These are phyloP conservation scores for Pulveroboletus sp. DNA, from an alignment of 768 basidiomycete genomes.

Conservation along the genomic window DNA sequence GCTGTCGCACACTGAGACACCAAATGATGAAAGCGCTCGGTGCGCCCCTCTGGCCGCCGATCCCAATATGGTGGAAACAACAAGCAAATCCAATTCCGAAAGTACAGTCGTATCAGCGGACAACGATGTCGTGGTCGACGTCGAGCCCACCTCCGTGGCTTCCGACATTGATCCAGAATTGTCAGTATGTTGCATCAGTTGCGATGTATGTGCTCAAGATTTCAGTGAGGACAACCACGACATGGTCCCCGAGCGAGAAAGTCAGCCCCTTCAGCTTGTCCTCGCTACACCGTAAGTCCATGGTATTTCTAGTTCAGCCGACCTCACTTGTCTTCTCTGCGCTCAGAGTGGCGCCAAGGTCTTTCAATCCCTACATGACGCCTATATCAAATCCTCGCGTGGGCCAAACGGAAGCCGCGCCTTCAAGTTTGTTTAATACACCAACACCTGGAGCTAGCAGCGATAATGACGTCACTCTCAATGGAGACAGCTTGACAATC, in stretches of 20 bases:
- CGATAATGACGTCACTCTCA: background rate
- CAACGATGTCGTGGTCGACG: background rate
- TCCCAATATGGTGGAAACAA: background rate
- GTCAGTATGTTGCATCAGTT: slow-evolving; percentile 6
- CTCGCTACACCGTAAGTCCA: slow-evolving; percentile 21
- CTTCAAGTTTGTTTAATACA: background rate
- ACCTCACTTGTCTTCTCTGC: background rate
- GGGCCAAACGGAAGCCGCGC: background rate
- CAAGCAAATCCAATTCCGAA: background rate
- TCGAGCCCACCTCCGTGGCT: background rate
- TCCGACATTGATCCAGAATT: slow-evolving; percentile 1
- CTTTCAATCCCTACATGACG: slow-evolving; percentile 25
- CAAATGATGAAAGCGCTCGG: background rate
- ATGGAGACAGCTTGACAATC: background rate
- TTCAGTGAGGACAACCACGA: background rate
- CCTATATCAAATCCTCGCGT: slow-evolving; percentile 22
- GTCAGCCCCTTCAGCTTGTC: background rate
- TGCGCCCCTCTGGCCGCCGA: background rate
- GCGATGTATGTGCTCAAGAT: background rate
- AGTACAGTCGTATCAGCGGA: background rate
- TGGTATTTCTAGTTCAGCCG: background rate
- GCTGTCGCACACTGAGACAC: background rate
- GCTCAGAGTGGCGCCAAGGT: slow-evolving; percentile 13
- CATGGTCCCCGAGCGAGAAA: background rate
- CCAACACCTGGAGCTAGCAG: slow-evolving; percentile 5